A percentile compares a stretch with the other conserved stretches of the same genome.
phyloP scores from a whole-genome alignment of 345 rosid species.

The Sisymbrium irio region DNA sequence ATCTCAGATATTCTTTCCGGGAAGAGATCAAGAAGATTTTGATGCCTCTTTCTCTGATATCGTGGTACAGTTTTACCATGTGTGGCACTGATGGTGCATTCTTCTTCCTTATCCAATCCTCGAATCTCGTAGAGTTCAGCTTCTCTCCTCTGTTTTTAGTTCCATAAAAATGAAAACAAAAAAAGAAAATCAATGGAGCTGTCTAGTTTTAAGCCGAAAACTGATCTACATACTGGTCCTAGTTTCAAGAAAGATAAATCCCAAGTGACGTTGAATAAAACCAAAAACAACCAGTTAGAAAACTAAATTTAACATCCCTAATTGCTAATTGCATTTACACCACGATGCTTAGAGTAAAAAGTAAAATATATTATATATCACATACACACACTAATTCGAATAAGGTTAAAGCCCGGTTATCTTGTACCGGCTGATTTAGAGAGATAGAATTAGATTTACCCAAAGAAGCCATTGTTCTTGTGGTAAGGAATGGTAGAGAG shows the following conservation, averaged over 20 bases:
- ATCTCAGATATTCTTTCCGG: constrained; percentile 64
- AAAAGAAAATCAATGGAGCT: not conserved
- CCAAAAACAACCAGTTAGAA: too few species aligned
- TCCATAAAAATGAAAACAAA: not conserved
- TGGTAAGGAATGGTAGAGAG: constrained; percentile 70
- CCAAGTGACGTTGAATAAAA: not conserved
- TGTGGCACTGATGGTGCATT: constrained; percentile 69
- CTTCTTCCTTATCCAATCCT: constrained; percentile 58
- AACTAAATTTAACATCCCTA: too few species aligned
- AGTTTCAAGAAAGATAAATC: not conserved
- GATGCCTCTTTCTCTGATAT: constrained; percentile 57
- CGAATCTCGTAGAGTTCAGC: constrained; percentile 49
- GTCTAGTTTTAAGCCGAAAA: not conserved
- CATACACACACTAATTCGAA: not conserved
- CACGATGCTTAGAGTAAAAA: too few species aligned
- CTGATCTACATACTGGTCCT: not conserved
- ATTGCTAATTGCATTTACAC: not conserved
- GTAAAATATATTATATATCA: too few species aligned
- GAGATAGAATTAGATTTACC: constrained; percentile 34
- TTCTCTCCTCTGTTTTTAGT: constrained; percentile 54
- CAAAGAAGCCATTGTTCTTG: constrained; percentile 56
- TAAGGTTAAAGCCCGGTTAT: not conserved
- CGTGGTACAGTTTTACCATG: constrained; percentile 53
- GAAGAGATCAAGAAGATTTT: constrained; percentile 81
- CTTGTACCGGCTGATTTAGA: not conserved